Evolutionary conservation across 371 early-diverging fungal genomes (phyloP).

Genomic region (Phascolomyces articulosus): DNA sequence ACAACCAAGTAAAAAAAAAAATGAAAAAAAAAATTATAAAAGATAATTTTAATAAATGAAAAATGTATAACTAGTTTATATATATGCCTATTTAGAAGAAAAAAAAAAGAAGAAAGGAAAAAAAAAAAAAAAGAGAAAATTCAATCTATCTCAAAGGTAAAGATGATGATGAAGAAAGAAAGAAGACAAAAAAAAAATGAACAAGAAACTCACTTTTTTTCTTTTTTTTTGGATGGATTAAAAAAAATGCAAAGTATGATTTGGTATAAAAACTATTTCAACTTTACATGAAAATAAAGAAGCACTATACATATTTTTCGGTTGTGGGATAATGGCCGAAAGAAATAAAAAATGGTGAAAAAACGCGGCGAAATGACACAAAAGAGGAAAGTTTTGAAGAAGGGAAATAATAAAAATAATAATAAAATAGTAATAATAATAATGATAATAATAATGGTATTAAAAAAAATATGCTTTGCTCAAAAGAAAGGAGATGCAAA

Average conservation of each 20-base stretch:
- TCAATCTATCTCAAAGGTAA: too few species aligned
- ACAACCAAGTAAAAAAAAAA: too few species aligned
- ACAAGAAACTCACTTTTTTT: too few species aligned
- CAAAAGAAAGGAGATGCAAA: neutral
- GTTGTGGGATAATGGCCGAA: neutral
- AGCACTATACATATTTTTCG: slow-evolving; percentile 9
- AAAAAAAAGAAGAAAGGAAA: too few species aligned
- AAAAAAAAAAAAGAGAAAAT: too few species aligned
- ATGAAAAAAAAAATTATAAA: too few species aligned
- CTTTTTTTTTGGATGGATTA: neutral
- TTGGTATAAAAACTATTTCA: neutral
- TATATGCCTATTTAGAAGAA: too few species aligned
- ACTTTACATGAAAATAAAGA: slow-evolving; percentile 1
- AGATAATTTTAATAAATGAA: too few species aligned
- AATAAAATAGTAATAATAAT: neutral
- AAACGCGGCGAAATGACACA: neutral
- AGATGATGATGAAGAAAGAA: neutral
- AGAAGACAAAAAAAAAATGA: neutral
- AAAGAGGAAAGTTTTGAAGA: neutral
- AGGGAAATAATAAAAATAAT: neutral
- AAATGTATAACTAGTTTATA: too few species aligned
- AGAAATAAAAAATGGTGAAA: neutral
- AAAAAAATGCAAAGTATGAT: neutral
- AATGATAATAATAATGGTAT: neutral
- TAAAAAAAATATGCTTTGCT: neutral